Conservation (phyloP, 1,284 basidiomycete species). For the Phellinidium pouzarii region DNA sequence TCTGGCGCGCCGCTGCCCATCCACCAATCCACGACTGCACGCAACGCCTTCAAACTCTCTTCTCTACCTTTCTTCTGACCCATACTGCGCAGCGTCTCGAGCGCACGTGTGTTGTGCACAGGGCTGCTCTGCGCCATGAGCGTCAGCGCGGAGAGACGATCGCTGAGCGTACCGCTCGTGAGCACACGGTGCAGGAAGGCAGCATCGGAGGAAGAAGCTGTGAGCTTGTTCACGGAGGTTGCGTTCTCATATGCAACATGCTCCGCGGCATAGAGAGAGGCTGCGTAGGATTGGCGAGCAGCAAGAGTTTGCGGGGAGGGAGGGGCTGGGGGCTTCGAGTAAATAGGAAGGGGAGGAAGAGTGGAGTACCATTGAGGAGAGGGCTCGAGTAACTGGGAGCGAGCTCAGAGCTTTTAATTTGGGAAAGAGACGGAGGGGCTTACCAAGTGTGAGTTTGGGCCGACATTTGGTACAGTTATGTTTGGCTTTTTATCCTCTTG, state of each 20-base stretch:
- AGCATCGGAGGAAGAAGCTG: constrained; percentile 49
- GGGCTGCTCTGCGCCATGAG: constrained; percentile 89
- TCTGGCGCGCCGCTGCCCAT: constrained; percentile 79
- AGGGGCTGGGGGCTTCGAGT: constrained; percentile 23
- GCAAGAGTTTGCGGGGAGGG: constrained; percentile 35
- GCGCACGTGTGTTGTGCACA: constrained; percentile 78
- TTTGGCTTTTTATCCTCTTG: constrained; percentile 7
- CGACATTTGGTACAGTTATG: constrained; percentile 16
- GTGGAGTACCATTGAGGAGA: constrained; percentile 56
- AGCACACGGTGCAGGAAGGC: constrained; percentile 82
- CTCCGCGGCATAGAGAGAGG: constrained; percentile 46
- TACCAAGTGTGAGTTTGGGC: constrained; percentile 27
- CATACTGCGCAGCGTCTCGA: constrained; percentile 74
- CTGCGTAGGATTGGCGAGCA: constrained; percentile 42
- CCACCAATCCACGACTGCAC: constrained; percentile 97
- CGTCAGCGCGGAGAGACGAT: constrained; percentile 89
- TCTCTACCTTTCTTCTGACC: constrained; percentile 87
- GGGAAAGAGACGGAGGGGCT: neutral
- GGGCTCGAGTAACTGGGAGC: constrained; percentile 38
- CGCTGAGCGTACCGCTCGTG: constrained; percentile 84
- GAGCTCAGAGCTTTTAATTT: neutral
- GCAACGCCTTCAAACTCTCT: constrained; percentile 83
- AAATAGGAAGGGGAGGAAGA: constrained; percentile 32
- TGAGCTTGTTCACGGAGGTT: constrained; percentile 31
- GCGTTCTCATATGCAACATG: constrained; percentile 40